Percentiles rank a stretch among this genome's conserved stretches.
Conservation (phyloP, 1,284 basidiomycete species). For the Cryptococcus amylolentus region DNA sequence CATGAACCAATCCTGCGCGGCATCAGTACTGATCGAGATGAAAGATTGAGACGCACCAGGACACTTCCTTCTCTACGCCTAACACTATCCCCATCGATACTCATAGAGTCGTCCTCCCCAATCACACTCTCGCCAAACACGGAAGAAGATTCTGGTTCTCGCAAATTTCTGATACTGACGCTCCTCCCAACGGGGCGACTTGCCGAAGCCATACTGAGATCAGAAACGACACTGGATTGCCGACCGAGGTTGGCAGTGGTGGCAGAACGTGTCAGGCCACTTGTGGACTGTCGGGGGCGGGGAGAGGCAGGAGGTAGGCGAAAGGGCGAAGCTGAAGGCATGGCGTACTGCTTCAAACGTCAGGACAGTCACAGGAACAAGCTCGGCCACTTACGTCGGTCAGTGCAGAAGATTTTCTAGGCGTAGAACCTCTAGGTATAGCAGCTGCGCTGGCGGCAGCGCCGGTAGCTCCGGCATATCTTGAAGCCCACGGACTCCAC, state of each 20-base stretch:
- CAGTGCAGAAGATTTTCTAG: too few relatives aligned
- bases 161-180: slow-evolving; percentile 6
- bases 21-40: not conserved
- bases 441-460: slow-evolving; percentile 13
- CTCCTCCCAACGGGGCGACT: slow-evolving; percentile 7
- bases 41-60: slow-evolving; percentile 16
- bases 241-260: slow-evolving; percentile 29
- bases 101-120: slow-evolving; percentile 30
- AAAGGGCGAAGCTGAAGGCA: slow-evolving; percentile 33
- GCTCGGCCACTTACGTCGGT: too few relatives aligned
- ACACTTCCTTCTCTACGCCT: slow-evolving; percentile 23
- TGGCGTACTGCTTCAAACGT: slow-evolving; percentile 12
- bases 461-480: slow-evolving; percentile 10
- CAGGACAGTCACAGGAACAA: not conserved
- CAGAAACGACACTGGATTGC: slow-evolving; percentile 24
- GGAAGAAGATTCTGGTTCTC: slow-evolving; percentile 13
- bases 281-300: slow-evolving; percentile 10
- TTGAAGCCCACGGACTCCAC: slow-evolving; percentile 41
- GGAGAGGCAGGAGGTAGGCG: slow-evolving; percentile 16
- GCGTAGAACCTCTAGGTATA: slow-evolving; percentile 1
- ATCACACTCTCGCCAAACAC: slow-evolving; percentile 14
- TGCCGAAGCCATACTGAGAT: slow-evolving; percentile 24
- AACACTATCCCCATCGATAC: slow-evolving; percentile 22
- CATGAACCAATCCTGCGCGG: slow-evolving; percentile 34
- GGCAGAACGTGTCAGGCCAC: slow-evolving; percentile 28